A percentile compares a stretch with the other conserved stretches of the same genome.
Evolutionary conservation across 345 rosid species (phyloP).

Genomic region (Pugionium cornutum): DNA sequence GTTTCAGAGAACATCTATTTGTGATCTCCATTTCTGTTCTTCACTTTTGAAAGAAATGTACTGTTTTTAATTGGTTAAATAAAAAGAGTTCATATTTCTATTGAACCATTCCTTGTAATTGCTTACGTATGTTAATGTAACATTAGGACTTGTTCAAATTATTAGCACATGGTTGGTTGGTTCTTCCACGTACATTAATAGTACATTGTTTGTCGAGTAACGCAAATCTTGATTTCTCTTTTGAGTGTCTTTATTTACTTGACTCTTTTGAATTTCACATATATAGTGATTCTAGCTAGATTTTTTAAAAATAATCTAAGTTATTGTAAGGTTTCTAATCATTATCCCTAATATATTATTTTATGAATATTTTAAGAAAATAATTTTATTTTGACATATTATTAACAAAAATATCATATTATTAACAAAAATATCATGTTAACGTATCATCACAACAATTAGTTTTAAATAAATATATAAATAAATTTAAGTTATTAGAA

Average conservation of each 20-base stretch:
- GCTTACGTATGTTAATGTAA: conserved; percentile 19
- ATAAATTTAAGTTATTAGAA: too few relatives aligned
- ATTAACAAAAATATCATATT: too few relatives aligned
- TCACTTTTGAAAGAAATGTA: conserved; percentile 8
- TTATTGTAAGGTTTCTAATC: neutral
- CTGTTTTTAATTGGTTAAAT: conserved; percentile 14
- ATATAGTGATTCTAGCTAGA: neutral
- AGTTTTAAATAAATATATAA: too few relatives aligned
- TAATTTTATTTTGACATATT: too few relatives aligned
- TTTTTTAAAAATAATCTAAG: neutral
- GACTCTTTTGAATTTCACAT: neutral
- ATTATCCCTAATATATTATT: too few relatives aligned
- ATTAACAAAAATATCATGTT: too few relatives aligned
- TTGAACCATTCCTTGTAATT: conserved; percentile 16
- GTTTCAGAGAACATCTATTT: conserved; percentile 8
- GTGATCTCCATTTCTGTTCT: conserved; percentile 16
- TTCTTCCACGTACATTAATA: conserved; percentile 23
- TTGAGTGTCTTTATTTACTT: neutral
- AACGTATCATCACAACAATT: too few relatives aligned
- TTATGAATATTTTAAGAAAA: too few relatives aligned
- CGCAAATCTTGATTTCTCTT: neutral
- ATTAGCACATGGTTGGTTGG: conserved; percentile 19
- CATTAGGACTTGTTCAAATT: conserved; percentile 33
- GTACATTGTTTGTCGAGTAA: conserved; percentile 1
- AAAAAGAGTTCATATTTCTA: too few relatives aligned